Base-by-base conservation (phyloP, 78 protist genomes). In the slime mould (Dictyostelium discoideum) region DNA sequence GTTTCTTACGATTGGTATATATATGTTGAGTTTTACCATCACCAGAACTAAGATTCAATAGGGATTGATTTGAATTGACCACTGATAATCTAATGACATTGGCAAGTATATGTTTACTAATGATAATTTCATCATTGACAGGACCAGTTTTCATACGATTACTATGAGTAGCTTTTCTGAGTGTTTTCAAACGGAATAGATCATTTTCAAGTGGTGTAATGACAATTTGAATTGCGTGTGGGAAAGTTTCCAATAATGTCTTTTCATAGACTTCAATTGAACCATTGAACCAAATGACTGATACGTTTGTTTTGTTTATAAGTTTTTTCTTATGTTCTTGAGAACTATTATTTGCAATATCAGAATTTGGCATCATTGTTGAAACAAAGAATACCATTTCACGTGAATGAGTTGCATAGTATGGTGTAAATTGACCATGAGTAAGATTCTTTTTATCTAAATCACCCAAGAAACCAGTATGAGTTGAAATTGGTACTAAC, bases 251-350 rank as follows among this genome's bases (percentile, higher is more conserved):
- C 1, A 82, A n/a, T 16, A 78, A 26, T 11, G 29, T 22, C 39
- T 81, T 48, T 72, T 90, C 95, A 83, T 90, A 90, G 37, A 60
- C 60, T 50, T 90, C 95, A n/a, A 90, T 29, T 8, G 67, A 3
- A 14, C 94, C 94, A n/a, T 81, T 48, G 18, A 73, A 90, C 95
- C 95, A 90, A 39, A 90, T 81, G 5, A 90, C 77, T 2, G 65
- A 26, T 5, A 82, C 88, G 39, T 46, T 80, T 13, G 72, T 37
- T n/a, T 82, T 80, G 0, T 24, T 7, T 3, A 90, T 20, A 3
- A 90, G 29, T 69, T 50, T 90, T 42, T 73, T 80, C 57, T 90
- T 90, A 60, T 90, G 95, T 39, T 90, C 95, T 50, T 65, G 69
- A 8, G 69, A 29, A 0, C 0, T 22, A 22, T 42, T 24, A 3